These are phyloP conservation scores for Blastomyces silverae DNA, from an alignment of 2,329 filamentous ascomycete species.

Conservation along the genomic window DNA sequence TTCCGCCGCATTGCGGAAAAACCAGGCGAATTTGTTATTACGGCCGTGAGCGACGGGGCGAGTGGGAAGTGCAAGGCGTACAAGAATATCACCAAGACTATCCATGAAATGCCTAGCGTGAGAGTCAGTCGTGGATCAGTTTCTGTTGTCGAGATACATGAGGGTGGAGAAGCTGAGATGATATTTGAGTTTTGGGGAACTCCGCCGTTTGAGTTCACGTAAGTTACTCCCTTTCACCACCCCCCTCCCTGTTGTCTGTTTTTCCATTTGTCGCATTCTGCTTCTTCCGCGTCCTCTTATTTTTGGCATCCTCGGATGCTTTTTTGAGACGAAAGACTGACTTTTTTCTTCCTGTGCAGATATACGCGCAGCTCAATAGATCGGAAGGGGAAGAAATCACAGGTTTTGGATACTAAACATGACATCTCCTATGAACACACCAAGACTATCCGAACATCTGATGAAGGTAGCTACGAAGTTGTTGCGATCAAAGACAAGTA, in stretches of 20 bases:
- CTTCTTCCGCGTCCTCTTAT: neutral
- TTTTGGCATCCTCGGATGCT: neutral
- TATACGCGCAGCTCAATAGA: conserved; percentile 87
- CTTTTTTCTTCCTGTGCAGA: conserved; percentile 27
- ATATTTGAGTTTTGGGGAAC: conserved; percentile 92
- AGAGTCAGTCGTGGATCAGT: conserved; percentile 78
- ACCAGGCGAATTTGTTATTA: conserved; percentile 82
- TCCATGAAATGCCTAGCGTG: conserved; percentile 88
- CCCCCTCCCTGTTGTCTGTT: no score
- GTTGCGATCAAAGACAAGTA: conserved; percentile 90
- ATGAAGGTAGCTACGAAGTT: conserved; percentile 96
- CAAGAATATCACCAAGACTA: conserved; percentile 70
- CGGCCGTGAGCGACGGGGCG: conserved; percentile 76
- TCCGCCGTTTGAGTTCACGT: conserved; percentile 93
- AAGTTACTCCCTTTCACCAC: conserved; percentile 26
- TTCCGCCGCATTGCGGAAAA: conserved; percentile 92
- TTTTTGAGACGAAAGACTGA: neutral
- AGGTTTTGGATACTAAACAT: conserved; percentile 83
- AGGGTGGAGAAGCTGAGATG: conserved; percentile 89
- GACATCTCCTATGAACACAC: conserved; percentile 74
- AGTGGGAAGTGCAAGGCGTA: conserved; percentile 73
- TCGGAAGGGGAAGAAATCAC: conserved; percentile 66
- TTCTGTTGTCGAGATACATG: conserved; percentile 84
- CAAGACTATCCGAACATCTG: conserved; percentile 75
- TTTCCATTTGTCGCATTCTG: neutral